Conservation (phyloP, 305 asterid species). For the Fraxinus velutina region DNA sequence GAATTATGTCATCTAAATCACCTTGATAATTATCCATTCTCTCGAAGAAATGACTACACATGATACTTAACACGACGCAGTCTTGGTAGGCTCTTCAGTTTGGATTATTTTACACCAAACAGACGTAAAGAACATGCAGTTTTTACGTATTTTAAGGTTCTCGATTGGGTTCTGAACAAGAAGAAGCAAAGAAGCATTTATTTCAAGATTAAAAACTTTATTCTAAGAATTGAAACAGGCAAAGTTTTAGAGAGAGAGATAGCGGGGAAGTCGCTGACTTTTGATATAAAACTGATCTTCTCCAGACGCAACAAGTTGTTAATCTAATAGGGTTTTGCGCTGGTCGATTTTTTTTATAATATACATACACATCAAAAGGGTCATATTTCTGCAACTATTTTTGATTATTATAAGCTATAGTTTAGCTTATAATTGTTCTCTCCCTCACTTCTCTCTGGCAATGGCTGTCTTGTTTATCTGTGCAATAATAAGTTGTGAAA, state of each 20-base stretch:
- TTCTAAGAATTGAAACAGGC: constrained; percentile 10
- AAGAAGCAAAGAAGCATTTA: constrained; percentile 4
- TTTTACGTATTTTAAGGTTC: constrained; percentile 11
- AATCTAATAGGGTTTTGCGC: constrained; percentile 31
- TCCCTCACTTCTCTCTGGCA: constrained; percentile 18
- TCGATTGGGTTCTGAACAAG: constrained; percentile 17
- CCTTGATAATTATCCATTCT: constrained; percentile 68
- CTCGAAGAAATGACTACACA: constrained; percentile 43
- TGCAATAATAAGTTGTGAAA: constrained; percentile 7
- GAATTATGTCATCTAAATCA: constrained; percentile 74
- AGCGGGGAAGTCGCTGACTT: constrained; percentile 57
- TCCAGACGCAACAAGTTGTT: constrained; percentile 48
- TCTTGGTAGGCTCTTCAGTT: constrained; percentile 32
- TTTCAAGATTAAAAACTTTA: not conserved
- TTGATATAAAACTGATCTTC: constrained; percentile 34
- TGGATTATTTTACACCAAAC: constrained; percentile 26
- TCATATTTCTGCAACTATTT: constrained; percentile 42
- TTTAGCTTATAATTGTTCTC: constrained; percentile 26
- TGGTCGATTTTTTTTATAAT: constrained; percentile 12
- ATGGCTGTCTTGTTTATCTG: constrained; percentile 20
- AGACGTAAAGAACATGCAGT: constrained; percentile 38
- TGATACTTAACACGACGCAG: constrained; percentile 15
- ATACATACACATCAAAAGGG: constrained; percentile 30
- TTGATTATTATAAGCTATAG: constrained; percentile 20
- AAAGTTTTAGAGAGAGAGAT: constrained; percentile 5